Evolutionary conservation across 2,329 filamentous ascomycete genomes (phyloP).

Genomic region (Cladophialophora exuberans): DNA sequence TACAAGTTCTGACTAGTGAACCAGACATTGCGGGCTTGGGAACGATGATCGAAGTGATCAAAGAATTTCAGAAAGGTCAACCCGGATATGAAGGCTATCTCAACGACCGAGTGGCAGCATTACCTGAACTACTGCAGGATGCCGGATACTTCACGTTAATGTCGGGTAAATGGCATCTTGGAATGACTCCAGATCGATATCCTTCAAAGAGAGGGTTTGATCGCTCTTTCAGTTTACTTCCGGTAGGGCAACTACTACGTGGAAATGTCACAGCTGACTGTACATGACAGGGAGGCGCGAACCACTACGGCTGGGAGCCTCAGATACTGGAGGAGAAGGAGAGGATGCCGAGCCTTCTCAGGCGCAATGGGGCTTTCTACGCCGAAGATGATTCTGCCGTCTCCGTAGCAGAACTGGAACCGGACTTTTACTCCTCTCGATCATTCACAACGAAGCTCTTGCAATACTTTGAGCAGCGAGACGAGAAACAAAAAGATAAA

Average conservation of each 20-base stretch:
- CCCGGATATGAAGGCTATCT: conserved; percentile 38
- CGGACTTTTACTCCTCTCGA: conserved; percentile 21
- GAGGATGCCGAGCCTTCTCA: conserved; percentile 11
- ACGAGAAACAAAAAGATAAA: conserved; percentile 23
- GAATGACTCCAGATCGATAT: conserved; percentile 35
- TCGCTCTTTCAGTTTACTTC: conserved; percentile 35
- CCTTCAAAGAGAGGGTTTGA: conserved; percentile 39
- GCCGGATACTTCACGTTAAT: conserved; percentile 42
- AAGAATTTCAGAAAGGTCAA: conserved; percentile 32
- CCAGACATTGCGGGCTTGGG: conserved; percentile 40
- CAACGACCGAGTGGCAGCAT: conserved; percentile 36
- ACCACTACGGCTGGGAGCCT: conserved; percentile 44
- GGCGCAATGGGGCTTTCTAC: conserved; percentile 17
- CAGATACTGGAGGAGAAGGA: conserved; percentile 23
- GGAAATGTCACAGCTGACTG: not conserved
- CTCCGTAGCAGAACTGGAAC: conserved; percentile 7
- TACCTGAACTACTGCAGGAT: conserved; percentile 42
- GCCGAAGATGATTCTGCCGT: conserved; percentile 17
- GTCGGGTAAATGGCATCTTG: conserved; percentile 45
- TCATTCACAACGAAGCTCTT: conserved; percentile 22
- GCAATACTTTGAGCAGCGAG: conserved; percentile 17
- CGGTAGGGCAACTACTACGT: not conserved
- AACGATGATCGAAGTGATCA: conserved; percentile 36
- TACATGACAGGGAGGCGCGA: conserved; percentile 28
- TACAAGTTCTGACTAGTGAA: conserved; percentile 20